These are phyloP conservation scores for Thelephora aurantiotincta DNA, from an alignment of 768 basidiomycete species.

Conservation along the genomic window DNA sequence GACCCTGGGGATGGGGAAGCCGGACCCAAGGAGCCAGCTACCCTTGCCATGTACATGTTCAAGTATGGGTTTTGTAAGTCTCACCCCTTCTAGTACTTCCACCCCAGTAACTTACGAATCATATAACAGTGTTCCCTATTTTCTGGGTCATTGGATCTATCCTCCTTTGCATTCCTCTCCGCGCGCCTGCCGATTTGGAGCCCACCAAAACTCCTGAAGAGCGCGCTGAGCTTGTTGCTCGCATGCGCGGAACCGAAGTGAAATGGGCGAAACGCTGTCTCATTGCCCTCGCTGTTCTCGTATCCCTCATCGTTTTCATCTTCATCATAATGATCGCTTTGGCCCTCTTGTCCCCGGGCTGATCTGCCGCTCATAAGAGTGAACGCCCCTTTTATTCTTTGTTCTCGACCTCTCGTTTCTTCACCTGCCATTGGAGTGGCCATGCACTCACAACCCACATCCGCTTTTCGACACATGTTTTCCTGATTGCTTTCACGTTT, in stretches of 20 bases:
- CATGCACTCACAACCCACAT: too few relatives aligned
- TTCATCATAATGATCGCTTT: constrained; percentile 8
- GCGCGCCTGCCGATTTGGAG: constrained; percentile 21
- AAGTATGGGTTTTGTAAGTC: constrained; percentile 35
- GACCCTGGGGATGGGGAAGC: constrained; percentile 1
- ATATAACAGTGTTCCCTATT: constrained; percentile 28
- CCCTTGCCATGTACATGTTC: constrained; percentile 34
- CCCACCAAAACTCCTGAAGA: constrained; percentile 23
- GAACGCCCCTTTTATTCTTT: too few relatives aligned
- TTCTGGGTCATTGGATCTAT: constrained; percentile 30
- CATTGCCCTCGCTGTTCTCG: constrained; percentile 8
- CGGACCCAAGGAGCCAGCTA: constrained; percentile 20
- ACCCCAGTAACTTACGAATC: neutral
- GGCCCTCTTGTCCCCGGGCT: neutral
- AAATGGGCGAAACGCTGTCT: constrained; percentile 30
- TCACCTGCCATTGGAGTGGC: too few relatives aligned
- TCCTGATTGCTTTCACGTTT: too few relatives aligned
- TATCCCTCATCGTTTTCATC: constrained; percentile 9
- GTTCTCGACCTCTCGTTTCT: too few relatives aligned
- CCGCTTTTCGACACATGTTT: too few relatives aligned
- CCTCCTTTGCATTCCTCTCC: constrained; percentile 27
- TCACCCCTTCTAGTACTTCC: neutral
- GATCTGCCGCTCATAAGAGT: too few relatives aligned
- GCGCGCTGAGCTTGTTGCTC: constrained; percentile 16
- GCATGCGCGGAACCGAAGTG: constrained; percentile 22